Percentiles rank a stretch among this genome's conserved stretches.
phyloP scores from a whole-genome alignment of 768 basidiomycete genomes.

The Royoungia palumana region DNA sequence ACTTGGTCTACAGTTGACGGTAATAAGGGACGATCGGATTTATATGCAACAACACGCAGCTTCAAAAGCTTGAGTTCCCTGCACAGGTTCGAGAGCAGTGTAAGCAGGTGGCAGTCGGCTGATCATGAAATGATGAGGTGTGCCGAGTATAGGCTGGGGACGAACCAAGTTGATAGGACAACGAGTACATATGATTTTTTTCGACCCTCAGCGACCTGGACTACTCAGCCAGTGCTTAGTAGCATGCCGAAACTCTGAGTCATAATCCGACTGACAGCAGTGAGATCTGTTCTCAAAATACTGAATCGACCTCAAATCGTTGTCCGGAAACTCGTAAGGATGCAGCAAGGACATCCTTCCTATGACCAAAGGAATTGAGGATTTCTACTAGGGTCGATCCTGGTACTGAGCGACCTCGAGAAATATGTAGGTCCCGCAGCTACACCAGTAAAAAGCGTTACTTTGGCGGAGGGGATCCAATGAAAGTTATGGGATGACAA shows the following conservation, averaged over 20 bases:
- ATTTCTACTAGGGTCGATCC: constrained; percentile 42
- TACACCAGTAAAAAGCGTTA: constrained; percentile 60
- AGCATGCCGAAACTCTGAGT: neutral
- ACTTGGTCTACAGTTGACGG: no score
- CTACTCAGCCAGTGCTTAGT: constrained; percentile 25
- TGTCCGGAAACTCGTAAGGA: constrained; percentile 34
- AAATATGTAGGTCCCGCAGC: constrained; percentile 54
- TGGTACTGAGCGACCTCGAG: constrained; percentile 46
- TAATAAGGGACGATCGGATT: constrained; percentile 39
- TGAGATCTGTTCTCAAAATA: constrained; percentile 55
- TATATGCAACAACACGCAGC: constrained; percentile 37
- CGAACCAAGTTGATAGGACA: constrained; percentile 20
- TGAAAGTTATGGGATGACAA: neutral
- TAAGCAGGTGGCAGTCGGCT: constrained; percentile 28
- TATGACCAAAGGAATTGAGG: constrained; percentile 31
- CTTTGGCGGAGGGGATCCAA: constrained; percentile 62
- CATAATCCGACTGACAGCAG: constrained; percentile 40
- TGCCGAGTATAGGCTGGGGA: constrained; percentile 31
- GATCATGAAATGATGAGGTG: constrained; percentile 48
- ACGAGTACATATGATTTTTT: constrained; percentile 34
- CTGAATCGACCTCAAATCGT: constrained; percentile 50
- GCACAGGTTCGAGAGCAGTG: constrained; percentile 32
- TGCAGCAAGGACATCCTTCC: constrained; percentile 50
- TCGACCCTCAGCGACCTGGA: constrained; percentile 32
- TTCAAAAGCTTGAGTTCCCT: constrained; percentile 40